Percentiles rank a stretch among this genome's conserved stretches.
phyloP scores from a whole-genome alignment of 2,329 filamentous ascomycete species.

The Exophiala alcalophila region DNA sequence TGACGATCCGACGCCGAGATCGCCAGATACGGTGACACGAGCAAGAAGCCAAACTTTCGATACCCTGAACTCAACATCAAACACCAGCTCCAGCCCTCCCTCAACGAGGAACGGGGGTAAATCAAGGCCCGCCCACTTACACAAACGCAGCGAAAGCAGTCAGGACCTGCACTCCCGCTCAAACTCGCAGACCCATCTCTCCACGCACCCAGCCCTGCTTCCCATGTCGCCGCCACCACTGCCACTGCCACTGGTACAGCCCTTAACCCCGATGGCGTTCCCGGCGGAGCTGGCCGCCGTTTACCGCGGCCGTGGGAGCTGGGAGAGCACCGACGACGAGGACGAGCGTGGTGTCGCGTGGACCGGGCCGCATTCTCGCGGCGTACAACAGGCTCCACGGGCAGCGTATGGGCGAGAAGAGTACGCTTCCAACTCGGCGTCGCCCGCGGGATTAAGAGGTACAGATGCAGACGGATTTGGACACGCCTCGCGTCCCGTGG shows the following conservation, averaged over 20 bases:
- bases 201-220: conserved; percentile 1
- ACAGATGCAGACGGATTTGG: conserved; percentile 16
- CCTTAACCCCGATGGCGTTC: too few species aligned
- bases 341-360: too few species aligned
- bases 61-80: too few species aligned
- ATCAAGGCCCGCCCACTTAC: conserved; percentile 1
- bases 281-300: conserved; percentile 10
- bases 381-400: too few species aligned
- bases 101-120: not conserved
- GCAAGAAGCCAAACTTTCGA: too few species aligned
- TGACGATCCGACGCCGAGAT: conserved; percentile 7
- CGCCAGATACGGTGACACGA: too few species aligned
- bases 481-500: conserved; percentile 1
- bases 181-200: conserved; percentile 13
- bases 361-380: too few species aligned
- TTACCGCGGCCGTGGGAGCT: conserved; percentile 14
- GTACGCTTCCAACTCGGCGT: too few species aligned
- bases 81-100: conserved; percentile 1
- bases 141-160: conserved; percentile 4
- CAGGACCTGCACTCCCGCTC: conserved; percentile 5
- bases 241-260: too few species aligned
- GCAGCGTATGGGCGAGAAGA: too few species aligned
- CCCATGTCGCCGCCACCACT: conserved; percentile 4
- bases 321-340: conserved; percentile 9
- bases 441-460: too few species aligned